These are phyloP conservation scores for Daldinia sp. DNA, from an alignment of 2,329 filamentous ascomycete genomes.

Conservation along the genomic window DNA sequence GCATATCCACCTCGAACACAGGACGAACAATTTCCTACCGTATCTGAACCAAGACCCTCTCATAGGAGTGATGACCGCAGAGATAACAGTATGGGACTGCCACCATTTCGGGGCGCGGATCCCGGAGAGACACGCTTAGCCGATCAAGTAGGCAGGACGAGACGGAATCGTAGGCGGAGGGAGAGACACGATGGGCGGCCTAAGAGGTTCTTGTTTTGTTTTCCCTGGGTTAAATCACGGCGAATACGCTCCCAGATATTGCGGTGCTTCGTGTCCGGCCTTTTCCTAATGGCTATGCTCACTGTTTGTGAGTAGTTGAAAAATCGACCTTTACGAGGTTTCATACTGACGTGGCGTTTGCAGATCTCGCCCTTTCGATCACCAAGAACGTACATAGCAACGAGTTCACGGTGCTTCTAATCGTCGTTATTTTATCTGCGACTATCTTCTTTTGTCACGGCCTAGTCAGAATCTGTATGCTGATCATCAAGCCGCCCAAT, in stretches of 20 bases:
- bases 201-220: constrained; percentile 65
- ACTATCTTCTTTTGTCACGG: constrained; percentile 86
- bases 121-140: constrained; percentile 63
- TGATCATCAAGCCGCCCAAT: constrained; percentile 64
- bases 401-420: constrained; percentile 83
- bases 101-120: constrained; percentile 57
- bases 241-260: constrained; percentile 68
- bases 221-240: constrained; percentile 67
- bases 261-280: constrained; percentile 73
- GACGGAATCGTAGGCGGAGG: constrained; percentile 47
- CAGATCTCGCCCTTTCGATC: constrained; percentile 80
- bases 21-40: constrained; percentile 38
- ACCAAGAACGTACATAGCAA: constrained; percentile 72
- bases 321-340: background rate
- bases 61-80: constrained; percentile 28
- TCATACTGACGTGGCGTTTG: constrained; percentile 13
- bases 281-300: constrained; percentile 69
- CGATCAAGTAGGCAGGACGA: constrained; percentile 57
- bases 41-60: constrained; percentile 46
- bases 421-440: constrained; percentile 79
- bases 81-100: constrained; percentile 35
- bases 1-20: constrained; percentile 19
- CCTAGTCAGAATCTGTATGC: constrained; percentile 78
- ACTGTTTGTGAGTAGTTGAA: constrained; percentile 70
- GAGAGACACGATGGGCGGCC: constrained; percentile 45